A percentile compares a stretch with the other conserved stretches of the same genome.
phyloP scores from a whole-genome alignment of 352 stramenopile species.

The Phytophthora pseudosyringae region DNA sequence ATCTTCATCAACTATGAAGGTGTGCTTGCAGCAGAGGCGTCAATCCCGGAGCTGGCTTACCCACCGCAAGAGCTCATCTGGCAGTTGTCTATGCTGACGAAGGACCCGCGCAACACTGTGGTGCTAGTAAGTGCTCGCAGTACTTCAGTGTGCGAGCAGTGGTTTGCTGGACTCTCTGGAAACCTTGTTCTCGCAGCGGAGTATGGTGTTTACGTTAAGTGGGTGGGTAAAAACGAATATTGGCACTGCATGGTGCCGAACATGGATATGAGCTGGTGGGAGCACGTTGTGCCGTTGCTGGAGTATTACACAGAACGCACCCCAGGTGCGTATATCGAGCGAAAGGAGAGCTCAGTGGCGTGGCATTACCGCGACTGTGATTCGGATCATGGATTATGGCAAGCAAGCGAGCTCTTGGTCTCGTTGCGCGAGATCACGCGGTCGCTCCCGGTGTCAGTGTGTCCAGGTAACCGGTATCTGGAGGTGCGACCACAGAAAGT shows the following conservation, averaged over 20 bases:
- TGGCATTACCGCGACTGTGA: slow-evolving; percentile 93
- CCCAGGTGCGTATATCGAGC: slow-evolving; percentile 83
- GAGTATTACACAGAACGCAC: slow-evolving; percentile 89
- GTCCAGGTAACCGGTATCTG: slow-evolving; percentile 74
- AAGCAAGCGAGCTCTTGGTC: slow-evolving; percentile 90
- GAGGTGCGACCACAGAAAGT: slow-evolving; percentile 83
- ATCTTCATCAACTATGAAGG: slow-evolving; percentile 93
- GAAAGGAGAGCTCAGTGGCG: slow-evolving; percentile 85
- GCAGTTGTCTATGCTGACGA: slow-evolving; percentile 85
- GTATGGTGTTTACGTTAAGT: slow-evolving; percentile 86
- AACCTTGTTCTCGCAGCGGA: slow-evolving; percentile 77
- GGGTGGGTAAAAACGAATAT: slow-evolving; percentile 59
- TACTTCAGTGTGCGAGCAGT: slow-evolving; percentile 78
- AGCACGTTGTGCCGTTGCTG: slow-evolving; percentile 76
- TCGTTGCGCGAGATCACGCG: slow-evolving; percentile 79
- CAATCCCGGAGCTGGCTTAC: slow-evolving; percentile 88
- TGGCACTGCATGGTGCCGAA: slow-evolving; percentile 86
- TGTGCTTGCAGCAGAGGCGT: slow-evolving; percentile 81
- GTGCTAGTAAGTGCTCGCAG: slow-evolving; percentile 77
- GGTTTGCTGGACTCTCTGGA: slow-evolving; percentile 71
- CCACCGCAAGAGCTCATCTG: slow-evolving; percentile 84
- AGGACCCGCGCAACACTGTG: slow-evolving; percentile 77
- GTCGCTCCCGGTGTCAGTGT: slow-evolving; percentile 75
- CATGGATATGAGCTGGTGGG: slow-evolving; percentile 83
- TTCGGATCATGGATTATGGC: slow-evolving; percentile 87